Evolutionary conservation across 176 grass and related monocot genomes (phyloP).

Genomic region (Echinochloa phyllopogon): DNA sequence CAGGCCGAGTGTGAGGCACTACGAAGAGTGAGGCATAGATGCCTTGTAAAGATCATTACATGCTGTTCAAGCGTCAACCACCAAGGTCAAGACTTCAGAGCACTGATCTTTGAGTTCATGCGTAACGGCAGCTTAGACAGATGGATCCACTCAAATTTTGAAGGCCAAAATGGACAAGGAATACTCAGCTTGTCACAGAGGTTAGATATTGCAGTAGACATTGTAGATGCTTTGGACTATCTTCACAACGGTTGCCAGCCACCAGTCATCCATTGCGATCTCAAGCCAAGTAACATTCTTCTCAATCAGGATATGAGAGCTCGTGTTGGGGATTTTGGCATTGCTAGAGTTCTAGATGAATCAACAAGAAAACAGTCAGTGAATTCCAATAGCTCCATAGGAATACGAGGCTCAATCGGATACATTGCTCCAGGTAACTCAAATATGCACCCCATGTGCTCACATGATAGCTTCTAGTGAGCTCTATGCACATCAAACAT

Average conservation of each 20-base stretch:
- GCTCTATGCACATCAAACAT: neutral
- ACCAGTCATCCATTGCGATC: conserved; percentile 57
- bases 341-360: conserved; percentile 48
- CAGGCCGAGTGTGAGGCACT: conserved; percentile 44
- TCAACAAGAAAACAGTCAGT: neutral
- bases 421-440: conserved; percentile 59
- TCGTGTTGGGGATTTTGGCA: conserved; percentile 56
- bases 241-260: conserved; percentile 20
- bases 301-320: conserved; percentile 55
- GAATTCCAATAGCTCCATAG: conserved; percentile 21
- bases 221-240: neutral
- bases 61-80: conserved; percentile 38
- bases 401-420: conserved; percentile 54
- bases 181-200: conserved; percentile 32
- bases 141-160: conserved; percentile 36
- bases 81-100: conserved; percentile 45
- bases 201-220: conserved; percentile 6
- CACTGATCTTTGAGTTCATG: conserved; percentile 42
- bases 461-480: neutral
- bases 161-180: neutral
- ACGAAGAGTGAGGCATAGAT: conserved; percentile 42
- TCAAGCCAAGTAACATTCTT: conserved; percentile 69
- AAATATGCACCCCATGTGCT: neutral
- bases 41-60: conserved; percentile 48
- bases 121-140: conserved; percentile 38